Percentiles rank a stretch among this genome's conserved stretches.
Conservation (phyloP, 1,284 basidiomycete genomes). For the Cystobasidium slooffiae region DNA sequence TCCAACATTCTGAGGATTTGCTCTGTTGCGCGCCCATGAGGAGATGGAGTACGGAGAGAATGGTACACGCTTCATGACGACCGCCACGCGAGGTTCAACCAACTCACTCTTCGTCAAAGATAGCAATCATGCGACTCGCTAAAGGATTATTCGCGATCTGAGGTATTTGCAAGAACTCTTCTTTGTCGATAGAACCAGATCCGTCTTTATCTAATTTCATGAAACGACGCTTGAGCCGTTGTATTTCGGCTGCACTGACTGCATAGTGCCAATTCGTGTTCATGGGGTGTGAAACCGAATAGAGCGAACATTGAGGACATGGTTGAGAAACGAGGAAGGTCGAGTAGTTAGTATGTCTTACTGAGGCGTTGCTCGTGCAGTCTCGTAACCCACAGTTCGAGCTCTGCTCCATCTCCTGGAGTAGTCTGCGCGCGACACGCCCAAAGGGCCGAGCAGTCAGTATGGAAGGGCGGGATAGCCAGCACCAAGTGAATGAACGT, state of each 20-base stretch:
- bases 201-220: constrained; percentile 99
- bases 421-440: constrained; percentile 61
- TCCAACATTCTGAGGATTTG: too few relatives aligned
- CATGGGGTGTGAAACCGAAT: too few relatives aligned
- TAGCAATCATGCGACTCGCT: constrained; percentile 96
- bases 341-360: neutral
- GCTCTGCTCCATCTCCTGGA: constrained; percentile 89
- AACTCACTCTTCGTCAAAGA: constrained; percentile 96
- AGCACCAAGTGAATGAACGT: neutral
- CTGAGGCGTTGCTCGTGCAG: neutral
- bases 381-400: constrained; percentile 72
- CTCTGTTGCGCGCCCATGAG: too few relatives aligned
- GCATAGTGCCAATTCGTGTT: constrained; percentile 27
- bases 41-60: too few relatives aligned
- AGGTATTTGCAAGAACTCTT: constrained; percentile 98
- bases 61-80: neutral
- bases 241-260: constrained; percentile 91
- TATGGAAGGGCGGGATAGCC: neutral
- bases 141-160: constrained; percentile 98
- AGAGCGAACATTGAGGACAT: too few relatives aligned
- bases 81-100: too few relatives aligned
- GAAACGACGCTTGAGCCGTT: constrained; percentile 95
- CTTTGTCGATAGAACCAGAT: constrained; percentile 95
- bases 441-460: neutral
- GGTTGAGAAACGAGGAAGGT: too few relatives aligned